Conservation (phyloP, 306 rosid genomes). For the Nissolia schottii region DNA sequence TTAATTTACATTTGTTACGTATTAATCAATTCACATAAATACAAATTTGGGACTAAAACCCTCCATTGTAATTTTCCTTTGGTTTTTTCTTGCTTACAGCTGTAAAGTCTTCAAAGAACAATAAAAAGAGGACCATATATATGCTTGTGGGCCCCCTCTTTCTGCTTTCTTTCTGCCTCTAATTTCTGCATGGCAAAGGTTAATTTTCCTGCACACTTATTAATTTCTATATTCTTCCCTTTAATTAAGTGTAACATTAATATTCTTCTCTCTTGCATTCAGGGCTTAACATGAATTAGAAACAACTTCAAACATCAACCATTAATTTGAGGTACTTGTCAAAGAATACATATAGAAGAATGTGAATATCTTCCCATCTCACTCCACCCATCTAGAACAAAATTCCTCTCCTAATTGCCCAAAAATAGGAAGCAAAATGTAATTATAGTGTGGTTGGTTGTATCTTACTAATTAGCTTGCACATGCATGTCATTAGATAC, state of each 20-base stretch:
- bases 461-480: neutral
- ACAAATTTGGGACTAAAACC: conserved; percentile 29
- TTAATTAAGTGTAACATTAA: neutral
- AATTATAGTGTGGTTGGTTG: neutral
- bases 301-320: neutral
- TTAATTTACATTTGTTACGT: neutral
- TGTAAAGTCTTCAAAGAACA: conserved; percentile 76
- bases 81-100: conserved; percentile 51
- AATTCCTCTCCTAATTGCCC: neutral
- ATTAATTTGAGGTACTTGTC: neutral
- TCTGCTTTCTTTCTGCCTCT: conserved; percentile 14
- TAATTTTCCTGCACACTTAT: conserved; percentile 2
- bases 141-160: conserved; percentile 40
- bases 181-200: neutral
- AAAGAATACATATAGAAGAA: neutral
- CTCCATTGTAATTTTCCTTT: conserved; percentile 16
- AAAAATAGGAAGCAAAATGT: neutral
- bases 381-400: neutral
- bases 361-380: neutral
- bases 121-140: conserved; percentile 53
- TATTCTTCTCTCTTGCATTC: neutral
- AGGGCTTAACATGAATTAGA: neutral
- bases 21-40: conserved; percentile 36
- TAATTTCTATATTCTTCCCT: neutral
- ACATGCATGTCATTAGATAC: neutral